These are phyloP conservation scores for Zopfochytrium polystomum DNA, from an alignment of 371 early-diverging fungal genomes.

Conservation along the genomic window DNA sequence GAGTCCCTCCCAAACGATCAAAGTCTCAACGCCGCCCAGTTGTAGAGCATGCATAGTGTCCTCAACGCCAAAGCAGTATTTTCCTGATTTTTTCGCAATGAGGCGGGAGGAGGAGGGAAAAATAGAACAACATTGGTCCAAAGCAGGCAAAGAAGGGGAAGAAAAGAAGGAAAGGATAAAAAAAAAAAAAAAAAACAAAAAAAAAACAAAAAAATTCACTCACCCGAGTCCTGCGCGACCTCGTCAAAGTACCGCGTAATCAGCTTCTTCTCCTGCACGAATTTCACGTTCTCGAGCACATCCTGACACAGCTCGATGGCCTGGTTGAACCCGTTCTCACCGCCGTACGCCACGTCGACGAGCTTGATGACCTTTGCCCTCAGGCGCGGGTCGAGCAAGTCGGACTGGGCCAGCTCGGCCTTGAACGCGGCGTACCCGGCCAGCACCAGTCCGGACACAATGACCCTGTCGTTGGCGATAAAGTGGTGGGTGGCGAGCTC, in stretches of 20 bases:
- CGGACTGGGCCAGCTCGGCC: conserved; percentile 88
- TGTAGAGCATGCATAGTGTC: conserved; percentile 95
- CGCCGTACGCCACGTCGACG: conserved; percentile 93
- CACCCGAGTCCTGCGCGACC: conserved; percentile 80
- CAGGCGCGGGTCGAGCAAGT: conserved; percentile 90
- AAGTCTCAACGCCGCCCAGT: conserved; percentile 91
- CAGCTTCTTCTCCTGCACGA: conserved; percentile 97
- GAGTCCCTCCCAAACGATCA: conserved; percentile 96
- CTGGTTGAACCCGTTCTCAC: conserved; percentile 98
- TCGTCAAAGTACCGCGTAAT: conserved; percentile 95
- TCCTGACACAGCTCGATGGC: conserved; percentile 96
- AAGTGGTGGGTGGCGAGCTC: conserved; percentile 91
- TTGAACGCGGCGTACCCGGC: conserved; percentile 99
- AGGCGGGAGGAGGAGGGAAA: too few species aligned
- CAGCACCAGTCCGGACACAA: conserved; percentile 89
- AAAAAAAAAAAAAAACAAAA: neutral
- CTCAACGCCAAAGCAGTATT: conserved; percentile 91
- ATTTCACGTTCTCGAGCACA: conserved; percentile 91
- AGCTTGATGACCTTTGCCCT: conserved; percentile 84
- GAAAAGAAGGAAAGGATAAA: neutral
- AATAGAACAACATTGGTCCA: too few species aligned
- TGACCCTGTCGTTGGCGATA: conserved; percentile 85
- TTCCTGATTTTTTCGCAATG: conserved; percentile 67
- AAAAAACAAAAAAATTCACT: neutral
- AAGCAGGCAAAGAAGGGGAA: too few species aligned